A percentile compares a stretch with the other conserved stretches of the same genome.
These are phyloP conservation scores for Ascodesmis nigricans DNA, from an alignment of 495 filamentous ascomycete species.

Conservation along the genomic window DNA sequence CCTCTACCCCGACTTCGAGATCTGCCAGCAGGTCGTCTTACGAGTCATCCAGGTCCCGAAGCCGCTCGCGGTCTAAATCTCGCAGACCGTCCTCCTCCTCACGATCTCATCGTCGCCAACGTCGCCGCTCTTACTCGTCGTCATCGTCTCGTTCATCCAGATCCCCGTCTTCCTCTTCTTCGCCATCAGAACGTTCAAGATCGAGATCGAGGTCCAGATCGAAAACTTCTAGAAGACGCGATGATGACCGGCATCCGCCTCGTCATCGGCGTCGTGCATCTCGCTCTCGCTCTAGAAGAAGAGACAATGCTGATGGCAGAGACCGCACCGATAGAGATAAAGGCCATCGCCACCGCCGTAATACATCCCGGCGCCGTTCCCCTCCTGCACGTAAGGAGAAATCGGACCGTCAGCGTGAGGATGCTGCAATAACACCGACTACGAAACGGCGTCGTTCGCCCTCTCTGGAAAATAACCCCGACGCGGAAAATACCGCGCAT, in stretches of 20 bases:
- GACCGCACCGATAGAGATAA: neutral
- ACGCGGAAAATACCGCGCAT: slow-evolving; percentile 12
- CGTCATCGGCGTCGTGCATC: neutral
- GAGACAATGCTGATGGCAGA: slow-evolving; percentile 4
- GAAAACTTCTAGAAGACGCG: no score
- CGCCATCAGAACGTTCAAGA: neutral
- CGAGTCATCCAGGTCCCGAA: slow-evolving; percentile 17
- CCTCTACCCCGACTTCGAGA: slow-evolving; percentile 12
- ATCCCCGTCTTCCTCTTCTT: no score
- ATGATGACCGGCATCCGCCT: no score
- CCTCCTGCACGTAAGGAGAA: slow-evolving; percentile 7
- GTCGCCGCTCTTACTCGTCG: neutral
- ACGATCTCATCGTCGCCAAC: no score
- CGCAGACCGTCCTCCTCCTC: no score
- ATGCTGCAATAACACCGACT: slow-evolving; percentile 1
- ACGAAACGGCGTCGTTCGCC: slow-evolving; percentile 7
- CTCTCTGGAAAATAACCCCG: slow-evolving; percentile 13
- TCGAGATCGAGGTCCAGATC: no score
- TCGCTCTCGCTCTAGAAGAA: neutral
- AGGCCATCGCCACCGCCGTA: neutral
- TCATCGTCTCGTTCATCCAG: neutral
- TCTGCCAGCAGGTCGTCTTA: no score
- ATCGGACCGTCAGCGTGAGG: slow-evolving; percentile 6
- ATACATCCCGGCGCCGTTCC: slow-evolving; percentile 3
- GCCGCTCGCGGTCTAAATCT: slow-evolving; percentile 16